These are phyloP conservation scores for Neopestalotiopsis sp. DNA, from an alignment of 2,329 filamentous ascomycete species.

Conservation along the genomic window DNA sequence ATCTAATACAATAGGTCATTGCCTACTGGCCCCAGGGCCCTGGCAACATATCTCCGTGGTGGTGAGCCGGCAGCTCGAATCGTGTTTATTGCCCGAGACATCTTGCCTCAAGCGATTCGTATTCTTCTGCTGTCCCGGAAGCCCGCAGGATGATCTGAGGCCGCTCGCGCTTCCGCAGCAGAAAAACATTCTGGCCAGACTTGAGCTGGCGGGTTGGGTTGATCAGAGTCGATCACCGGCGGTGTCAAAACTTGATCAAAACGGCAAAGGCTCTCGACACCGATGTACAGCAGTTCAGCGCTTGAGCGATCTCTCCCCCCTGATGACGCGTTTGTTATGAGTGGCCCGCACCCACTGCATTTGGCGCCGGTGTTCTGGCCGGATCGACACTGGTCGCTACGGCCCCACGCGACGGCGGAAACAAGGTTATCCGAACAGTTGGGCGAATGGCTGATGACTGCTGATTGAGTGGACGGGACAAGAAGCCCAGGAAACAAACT, in stretches of 20 bases:
- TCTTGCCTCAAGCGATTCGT: not conserved
- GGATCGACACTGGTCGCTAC: slow-evolving; percentile 26
- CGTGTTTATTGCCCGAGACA: not conserved
- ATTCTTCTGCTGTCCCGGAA: not conserved
- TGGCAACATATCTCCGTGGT: slow-evolving; percentile 9
- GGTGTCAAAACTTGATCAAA: not conserved
- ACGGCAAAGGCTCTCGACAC: not conserved
- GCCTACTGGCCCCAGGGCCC: not conserved
- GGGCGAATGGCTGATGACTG: slow-evolving; percentile 26
- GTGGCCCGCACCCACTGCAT: slow-evolving; percentile 12
- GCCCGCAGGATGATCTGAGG: not conserved
- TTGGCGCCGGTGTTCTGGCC: slow-evolving; percentile 20
- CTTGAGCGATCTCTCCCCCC: not conserved
- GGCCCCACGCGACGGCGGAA: slow-evolving; percentile 26
- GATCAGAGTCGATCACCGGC: not conserved
- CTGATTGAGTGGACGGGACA: slow-evolving; percentile 17
- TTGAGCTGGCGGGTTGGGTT: not conserved
- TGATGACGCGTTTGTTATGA: slow-evolving; percentile 11
- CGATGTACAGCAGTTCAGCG: not conserved
- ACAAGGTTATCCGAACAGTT: slow-evolving; percentile 32
- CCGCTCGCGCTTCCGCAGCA: not conserved
- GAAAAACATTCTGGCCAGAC: not conserved
- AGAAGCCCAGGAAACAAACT: not conserved
- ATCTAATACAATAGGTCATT: not conserved
- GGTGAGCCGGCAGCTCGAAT: not conserved